Conservation (phyloP, 257 asterid genomes). For the Salvia rosmarinus region DNA sequence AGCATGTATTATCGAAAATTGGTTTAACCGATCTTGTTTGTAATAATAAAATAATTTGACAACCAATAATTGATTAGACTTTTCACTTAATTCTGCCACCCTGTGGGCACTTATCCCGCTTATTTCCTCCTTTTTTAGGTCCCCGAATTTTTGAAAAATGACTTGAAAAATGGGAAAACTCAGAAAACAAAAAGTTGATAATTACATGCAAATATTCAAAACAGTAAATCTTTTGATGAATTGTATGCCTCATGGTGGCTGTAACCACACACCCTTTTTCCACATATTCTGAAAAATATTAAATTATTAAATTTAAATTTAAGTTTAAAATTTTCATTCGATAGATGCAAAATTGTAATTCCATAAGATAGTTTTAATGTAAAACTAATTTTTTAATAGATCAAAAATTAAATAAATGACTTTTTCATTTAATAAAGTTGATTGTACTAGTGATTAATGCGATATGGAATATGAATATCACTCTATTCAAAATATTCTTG, state of each 20-base stretch:
- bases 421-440: too few species aligned
- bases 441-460: too few species aligned
- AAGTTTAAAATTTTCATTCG: too few species aligned
- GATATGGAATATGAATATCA: too few species aligned
- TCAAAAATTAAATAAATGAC: too few species aligned
- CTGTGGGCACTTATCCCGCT: slow-evolving; percentile 16
- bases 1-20: slow-evolving; percentile 1
- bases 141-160: background rate
- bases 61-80: slow-evolving; percentile 23
- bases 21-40: background rate
- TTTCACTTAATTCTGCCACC: slow-evolving; percentile 23
- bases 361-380: too few species aligned
- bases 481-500: too few species aligned
- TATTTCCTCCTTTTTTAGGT: background rate
- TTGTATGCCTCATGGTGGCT: slow-evolving; percentile 33
- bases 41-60: slow-evolving; percentile 5
- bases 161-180: background rate
- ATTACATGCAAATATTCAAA: background rate
- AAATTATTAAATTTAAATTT: too few species aligned
- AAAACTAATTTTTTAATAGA: too few species aligned
- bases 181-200: background rate
- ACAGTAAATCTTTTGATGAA: background rate
- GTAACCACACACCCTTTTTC: too few species aligned
- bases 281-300: too few species aligned
- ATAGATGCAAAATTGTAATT: too few species aligned